phyloP scores from a whole-genome alignment of 225 moss, liverwort and hornwort species.

The Polytrichum formosum region DNA sequence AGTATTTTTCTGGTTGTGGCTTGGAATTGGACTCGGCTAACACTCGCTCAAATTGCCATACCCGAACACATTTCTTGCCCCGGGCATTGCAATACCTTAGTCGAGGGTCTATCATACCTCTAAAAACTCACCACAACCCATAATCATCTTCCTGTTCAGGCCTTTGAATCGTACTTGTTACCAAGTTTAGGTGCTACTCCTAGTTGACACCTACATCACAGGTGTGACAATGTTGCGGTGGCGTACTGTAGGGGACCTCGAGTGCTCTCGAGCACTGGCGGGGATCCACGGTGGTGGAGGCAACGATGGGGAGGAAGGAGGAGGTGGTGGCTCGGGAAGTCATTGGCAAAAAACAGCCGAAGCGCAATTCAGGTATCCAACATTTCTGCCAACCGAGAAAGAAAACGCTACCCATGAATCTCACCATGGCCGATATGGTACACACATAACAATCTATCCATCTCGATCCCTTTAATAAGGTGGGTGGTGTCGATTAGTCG shows the following conservation, averaged over 20 bases:
- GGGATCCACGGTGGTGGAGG: conserved; percentile 31
- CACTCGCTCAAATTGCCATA: too few relatives aligned
- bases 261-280: conserved; percentile 33
- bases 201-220: too few relatives aligned
- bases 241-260: neutral
- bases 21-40: neutral
- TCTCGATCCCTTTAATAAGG: neutral
- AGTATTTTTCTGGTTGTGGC: too few relatives aligned
- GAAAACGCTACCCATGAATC: too few relatives aligned
- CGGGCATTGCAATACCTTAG: too few relatives aligned
- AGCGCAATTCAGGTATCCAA: conserved; percentile 63
- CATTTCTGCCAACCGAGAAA: conserved; percentile 8
- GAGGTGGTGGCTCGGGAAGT: conserved; percentile 82
- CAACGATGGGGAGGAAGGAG: conserved; percentile 91
- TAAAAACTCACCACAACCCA: too few relatives aligned
- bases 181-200: too few relatives aligned
- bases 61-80: too few relatives aligned
- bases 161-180: neutral
- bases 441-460: neutral
- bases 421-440: neutral
- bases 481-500: neutral
- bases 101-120: too few relatives aligned
- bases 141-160: too few relatives aligned
- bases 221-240: neutral
- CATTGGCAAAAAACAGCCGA: conserved; percentile 73